Conservation (phyloP, 805 yeast species). For the Nakazawaea wyomingensis region DNA sequence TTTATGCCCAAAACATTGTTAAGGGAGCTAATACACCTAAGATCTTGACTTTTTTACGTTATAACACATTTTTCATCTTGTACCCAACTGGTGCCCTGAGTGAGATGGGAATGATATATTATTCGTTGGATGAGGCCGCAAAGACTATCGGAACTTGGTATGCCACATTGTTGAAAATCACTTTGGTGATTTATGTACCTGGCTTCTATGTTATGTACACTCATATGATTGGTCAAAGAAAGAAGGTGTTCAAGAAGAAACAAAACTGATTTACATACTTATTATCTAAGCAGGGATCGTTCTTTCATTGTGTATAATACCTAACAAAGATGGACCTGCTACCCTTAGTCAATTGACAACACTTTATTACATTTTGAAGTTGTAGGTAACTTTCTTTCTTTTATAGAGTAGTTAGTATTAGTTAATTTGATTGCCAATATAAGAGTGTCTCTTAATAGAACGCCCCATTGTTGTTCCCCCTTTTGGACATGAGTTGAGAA, state of each 20-base stretch:
- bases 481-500: too few relatives aligned
- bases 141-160: conserved; percentile 42
- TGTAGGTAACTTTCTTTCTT: too few relatives aligned
- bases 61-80: conserved; percentile 73
- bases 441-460: too few relatives aligned
- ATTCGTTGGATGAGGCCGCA: conserved; percentile 69
- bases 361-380: background rate
- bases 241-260: conserved; percentile 55
- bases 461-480: too few relatives aligned
- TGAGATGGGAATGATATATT: conserved; percentile 65
- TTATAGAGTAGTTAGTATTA: too few relatives aligned
- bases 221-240: conserved; percentile 87
- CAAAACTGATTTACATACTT: conserved; percentile 3
- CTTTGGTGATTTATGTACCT: conserved; percentile 71
- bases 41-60: conserved; percentile 65
- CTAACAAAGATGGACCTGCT: too few relatives aligned
- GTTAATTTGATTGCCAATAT: too few relatives aligned
- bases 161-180: conserved; percentile 48
- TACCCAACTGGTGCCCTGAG: conserved; percentile 93
- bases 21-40: conserved; percentile 49
- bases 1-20: conserved; percentile 66
- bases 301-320: too few relatives aligned
- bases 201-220: conserved; percentile 81
- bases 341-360: too few relatives aligned
- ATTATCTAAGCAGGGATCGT: too few relatives aligned